These are phyloP conservation scores for Butyriboletus regius DNA, from an alignment of 1,284 basidiomycete species.

Conservation along the genomic window DNA sequence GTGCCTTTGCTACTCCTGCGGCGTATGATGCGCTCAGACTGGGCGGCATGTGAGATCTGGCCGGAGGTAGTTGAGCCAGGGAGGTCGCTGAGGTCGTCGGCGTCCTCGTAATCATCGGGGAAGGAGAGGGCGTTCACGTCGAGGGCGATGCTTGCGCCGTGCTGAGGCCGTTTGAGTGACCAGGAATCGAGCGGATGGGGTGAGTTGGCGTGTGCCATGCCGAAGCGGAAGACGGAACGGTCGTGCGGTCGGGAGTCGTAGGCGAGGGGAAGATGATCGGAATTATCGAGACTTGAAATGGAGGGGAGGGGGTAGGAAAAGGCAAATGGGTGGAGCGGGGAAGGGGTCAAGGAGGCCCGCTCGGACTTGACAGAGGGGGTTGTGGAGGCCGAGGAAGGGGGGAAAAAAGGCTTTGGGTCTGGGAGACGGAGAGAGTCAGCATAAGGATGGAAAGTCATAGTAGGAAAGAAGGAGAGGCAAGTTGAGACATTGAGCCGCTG, in stretches of 20 bases:
- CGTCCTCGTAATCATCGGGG: constrained; percentile 48
- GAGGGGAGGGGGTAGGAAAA: constrained; percentile 16
- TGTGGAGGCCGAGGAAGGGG: background rate
- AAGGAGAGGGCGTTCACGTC: constrained; percentile 37
- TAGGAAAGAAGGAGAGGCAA: background rate
- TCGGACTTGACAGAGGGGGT: constrained; percentile 28
- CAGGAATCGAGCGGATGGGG: constrained; percentile 17
- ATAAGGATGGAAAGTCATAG: constrained; percentile 22
- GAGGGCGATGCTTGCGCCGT: constrained; percentile 9
- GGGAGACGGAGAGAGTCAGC: constrained; percentile 11
- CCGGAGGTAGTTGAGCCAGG: constrained; percentile 18
- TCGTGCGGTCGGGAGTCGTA: background rate
- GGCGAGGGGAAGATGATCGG: background rate
- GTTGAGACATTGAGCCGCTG: background rate
- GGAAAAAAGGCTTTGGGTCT: constrained; percentile 2
- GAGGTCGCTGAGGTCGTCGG: constrained; percentile 41
- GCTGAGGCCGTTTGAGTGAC: constrained; percentile 16
- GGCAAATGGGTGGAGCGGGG: constrained; percentile 17
- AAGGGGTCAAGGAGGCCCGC: constrained; percentile 21
- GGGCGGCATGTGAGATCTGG: constrained; percentile 18
- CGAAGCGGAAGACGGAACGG: constrained; percentile 21
- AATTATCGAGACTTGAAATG: background rate
- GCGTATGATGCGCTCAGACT: constrained; percentile 48
- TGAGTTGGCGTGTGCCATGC: constrained; percentile 19
- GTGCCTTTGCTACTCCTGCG: constrained; percentile 64